Base-by-base conservation (phyloP, 495 filamentous ascomycete genomes). In the Venustampulla echinocandica region DNA sequence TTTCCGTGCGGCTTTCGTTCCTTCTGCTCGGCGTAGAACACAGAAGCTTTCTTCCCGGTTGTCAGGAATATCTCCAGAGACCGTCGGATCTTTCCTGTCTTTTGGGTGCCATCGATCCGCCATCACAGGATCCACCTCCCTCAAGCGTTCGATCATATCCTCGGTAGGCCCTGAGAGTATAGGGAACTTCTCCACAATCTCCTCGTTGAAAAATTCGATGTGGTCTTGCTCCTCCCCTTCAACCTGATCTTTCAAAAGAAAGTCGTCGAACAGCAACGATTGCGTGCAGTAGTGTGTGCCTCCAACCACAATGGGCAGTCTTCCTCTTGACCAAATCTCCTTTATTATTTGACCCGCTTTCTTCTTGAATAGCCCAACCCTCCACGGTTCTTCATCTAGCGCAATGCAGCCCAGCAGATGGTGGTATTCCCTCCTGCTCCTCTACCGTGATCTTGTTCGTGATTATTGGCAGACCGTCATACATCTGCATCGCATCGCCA, bases 401-500 rank as follows among this genome's bases (percentile, higher is more conserved):
- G 74, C 70, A 39, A 97, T 76, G 52, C 76, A 81, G 25, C 85
- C 85, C 2, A 99, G 70, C 10, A 97, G 68, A 67, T 99, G 90
- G 61, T 99, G 93, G 84, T 23, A 99, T 73, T 17, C 83, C 86
- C 48, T 82, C 74, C 58, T 80, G 80, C 58, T 99, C 90, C 18
- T 76, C 73, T 10, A 59, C 35, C 0, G 84, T 71, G 50, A 95
- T 80, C 59, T 97, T 90, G 64, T 99, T 99, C 14, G 93, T 99
- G 45, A 96, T 90, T 51, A 97, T 84, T 1, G 92, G 89, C 14
- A 99, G 70, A 9, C 90, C 93, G 25, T 78, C 70, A 57, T 99
- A 99, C 74, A 99, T 82, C 61, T 97, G 93, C 86, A 99, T 92
- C n/a, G 92, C 92, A 68, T 99, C 93, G 41, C 85, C 89, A 60